phyloP scores from a whole-genome alignment of 2,329 filamentous ascomycete genomes.

The Colletotrichum destructivum region DNA sequence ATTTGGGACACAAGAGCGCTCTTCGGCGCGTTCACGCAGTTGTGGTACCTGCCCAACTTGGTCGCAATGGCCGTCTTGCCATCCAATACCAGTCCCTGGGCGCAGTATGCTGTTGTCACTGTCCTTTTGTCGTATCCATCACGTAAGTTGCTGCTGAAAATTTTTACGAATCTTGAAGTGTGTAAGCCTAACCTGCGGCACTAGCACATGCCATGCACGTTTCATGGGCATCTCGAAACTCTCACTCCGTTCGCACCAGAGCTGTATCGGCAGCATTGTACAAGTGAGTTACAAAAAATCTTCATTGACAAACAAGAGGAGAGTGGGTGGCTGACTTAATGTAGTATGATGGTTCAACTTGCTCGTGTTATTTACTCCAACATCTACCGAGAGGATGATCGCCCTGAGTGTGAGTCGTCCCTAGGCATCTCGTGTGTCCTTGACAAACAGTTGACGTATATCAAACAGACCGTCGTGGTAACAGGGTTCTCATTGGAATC shows the following conservation, averaged over 20 bases:
- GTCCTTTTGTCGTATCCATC: slow-evolving; percentile 52
- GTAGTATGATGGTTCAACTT: slow-evolving; percentile 61
- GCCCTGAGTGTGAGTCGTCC: slow-evolving; percentile 52
- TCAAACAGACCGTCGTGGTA: slow-evolving; percentile 36
- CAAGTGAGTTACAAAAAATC: slow-evolving; percentile 54
- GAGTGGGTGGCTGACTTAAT: slow-evolving; percentile 44
- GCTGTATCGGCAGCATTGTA: slow-evolving; percentile 76
- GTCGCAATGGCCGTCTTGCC: slow-evolving; percentile 51
- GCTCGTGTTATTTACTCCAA: slow-evolving; percentile 62
- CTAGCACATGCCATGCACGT: slow-evolving; percentile 64
- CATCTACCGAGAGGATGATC: slow-evolving; percentile 64
- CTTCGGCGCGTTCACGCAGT: slow-evolving; percentile 50
- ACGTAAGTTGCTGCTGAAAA: slow-evolving; percentile 41
- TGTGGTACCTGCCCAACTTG: slow-evolving; percentile 54
- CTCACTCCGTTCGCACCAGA: slow-evolving; percentile 72
- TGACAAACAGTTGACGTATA: not conserved
- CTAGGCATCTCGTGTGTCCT: accelerated
- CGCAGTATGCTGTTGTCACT: slow-evolving; percentile 50
- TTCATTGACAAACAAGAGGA: not conserved
- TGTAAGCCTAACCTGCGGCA: slow-evolving; percentile 30
- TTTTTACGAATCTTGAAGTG: slow-evolving; percentile 47
- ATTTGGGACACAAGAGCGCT: slow-evolving; percentile 49
- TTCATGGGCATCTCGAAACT: slow-evolving; percentile 68
- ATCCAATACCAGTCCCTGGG: slow-evolving; percentile 48
- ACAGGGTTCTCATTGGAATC: slow-evolving; percentile 45